Base-by-base conservation (phyloP, 2,329 filamentous ascomycete genomes). In the Penicillium psychrosexuale region DNA sequence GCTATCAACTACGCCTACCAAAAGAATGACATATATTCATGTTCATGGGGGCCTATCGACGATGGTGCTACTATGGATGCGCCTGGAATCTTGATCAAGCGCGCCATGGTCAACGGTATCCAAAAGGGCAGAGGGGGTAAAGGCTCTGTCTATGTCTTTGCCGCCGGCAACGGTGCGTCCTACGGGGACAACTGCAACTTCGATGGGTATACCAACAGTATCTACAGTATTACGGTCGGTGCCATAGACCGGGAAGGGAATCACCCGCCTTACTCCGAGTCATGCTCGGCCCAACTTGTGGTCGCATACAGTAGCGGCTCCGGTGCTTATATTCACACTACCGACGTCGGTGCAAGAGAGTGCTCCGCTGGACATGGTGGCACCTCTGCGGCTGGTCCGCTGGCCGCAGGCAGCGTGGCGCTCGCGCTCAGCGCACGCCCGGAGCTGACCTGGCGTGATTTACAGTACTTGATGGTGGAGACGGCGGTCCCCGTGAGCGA, bases 181-280 rank as follows among this genome's bases (percentile, higher is more conserved):
- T 84, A 80, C 61, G 92, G 90, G 44, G 94, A 99, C 72, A 97
- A 99, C 75, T 99, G 94, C 82, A 99, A 99, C 72, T 99, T 99
- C 71, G 94, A 99, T 70, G 94, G 94, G 37, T 99, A 99, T 75
- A 99, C 94, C 56, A 99, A 99, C 78, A 97, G 92, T 70, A 99
- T 99, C 66, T 99, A 97, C 80, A 97, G 91, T 72, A 94, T 99
- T 65, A 96, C 92, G 0, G 91, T 99, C 17, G 94, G 94, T 36
- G 93, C 93, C 33, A 88, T 99, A 59, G 92, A 97, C 71, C 83
- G 90, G 56, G 85, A 88, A 62, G 92, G 93, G 37, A 75, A 83
- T n/a, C 93, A 97, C 69, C 92, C 94, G 0, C 94, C 93, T 72
- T 99, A 99, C 74, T 97, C 93, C 0, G 94, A 99, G 74, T 88